Base-by-base conservation (phyloP, 352 stramenopile species). In the Lagenidium sp. region DNA sequence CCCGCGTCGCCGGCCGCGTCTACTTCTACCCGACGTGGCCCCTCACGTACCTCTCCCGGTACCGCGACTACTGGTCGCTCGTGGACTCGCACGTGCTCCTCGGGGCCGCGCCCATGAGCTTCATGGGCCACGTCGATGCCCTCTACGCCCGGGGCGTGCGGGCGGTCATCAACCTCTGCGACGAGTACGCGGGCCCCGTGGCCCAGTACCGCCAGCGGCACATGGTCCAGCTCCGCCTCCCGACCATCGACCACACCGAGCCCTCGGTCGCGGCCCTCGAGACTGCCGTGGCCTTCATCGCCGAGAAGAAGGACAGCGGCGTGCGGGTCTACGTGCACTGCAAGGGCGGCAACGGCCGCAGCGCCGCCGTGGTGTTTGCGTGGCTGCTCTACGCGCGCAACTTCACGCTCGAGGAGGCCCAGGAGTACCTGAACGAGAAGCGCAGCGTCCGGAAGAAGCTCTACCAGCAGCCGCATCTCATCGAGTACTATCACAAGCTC, bases 281-380 rank as follows among this genome's bases (percentile, higher is more conserved):
- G 46, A 59, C 59, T 7, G 85, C 82, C 6, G 80, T 97, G 23
- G 61, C 68, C 12, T 97, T 97, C 47, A 96, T 98, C 49, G 36
- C 87, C 47, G 63, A 91, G 39, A 84, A 97, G 52, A 67, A 86
- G 32, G 53, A 75, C 20, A 60, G 63, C 41, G 91, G 90, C 19
- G 84, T 87, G 26, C 68, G 80, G 23, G 94, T 97, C n/a, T 98
- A 98, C 50, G 89, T 98, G 36, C 95, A 98, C 57, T 98, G 95
- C 72, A 96, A 97, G 64, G 86, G 88, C 26, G 95, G 95, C 26
- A 94, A 97, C 52, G 95, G 95, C n/a, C 77, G 95, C 39, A 96
- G 75, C 23, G 92, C 87, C 21, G 88, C 93, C 1, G 79, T 94
- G 40, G 89, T 82, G 1, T 94, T 96, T 50, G 95, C 85, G 38